phyloP scores from a whole-genome alignment of 2,329 filamentous ascomycete genomes.

The Ceratocystis eucalypticola region DNA sequence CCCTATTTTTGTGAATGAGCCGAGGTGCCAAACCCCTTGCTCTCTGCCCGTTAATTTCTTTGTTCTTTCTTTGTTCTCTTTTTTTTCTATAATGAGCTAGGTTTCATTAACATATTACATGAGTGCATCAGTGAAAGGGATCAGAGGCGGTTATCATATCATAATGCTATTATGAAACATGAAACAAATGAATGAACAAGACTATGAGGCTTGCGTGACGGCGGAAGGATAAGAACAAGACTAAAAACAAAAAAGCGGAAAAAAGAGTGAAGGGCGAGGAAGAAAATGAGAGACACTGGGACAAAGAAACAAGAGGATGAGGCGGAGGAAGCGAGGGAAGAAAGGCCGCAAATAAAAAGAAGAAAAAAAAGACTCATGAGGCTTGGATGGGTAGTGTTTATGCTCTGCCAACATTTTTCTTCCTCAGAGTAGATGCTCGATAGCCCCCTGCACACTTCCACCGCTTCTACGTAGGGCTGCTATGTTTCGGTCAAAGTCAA shows the following conservation, averaged over 20 bases:
- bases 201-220: neutral
- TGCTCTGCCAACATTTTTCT: neutral
- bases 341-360: neutral
- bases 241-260: neutral
- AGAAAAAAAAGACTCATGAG: neutral
- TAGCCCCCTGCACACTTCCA: slow-evolving; percentile 84
- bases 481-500: slow-evolving; percentile 87
- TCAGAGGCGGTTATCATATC: neutral
- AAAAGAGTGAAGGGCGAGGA: neutral
- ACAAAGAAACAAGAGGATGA: neutral
- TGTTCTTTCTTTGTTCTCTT: too few species aligned
- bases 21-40: too few species aligned
- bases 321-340: neutral
- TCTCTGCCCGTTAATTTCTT: too few species aligned
- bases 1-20: too few species aligned
- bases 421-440: slow-evolving; percentile 53
- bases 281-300: neutral
- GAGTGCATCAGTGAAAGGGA: neutral
- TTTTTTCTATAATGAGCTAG: too few species aligned
- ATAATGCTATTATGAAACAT: slow-evolving; percentile 1
- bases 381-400: neutral
- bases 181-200: neutral
- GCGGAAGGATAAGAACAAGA: neutral
- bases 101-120: neutral
- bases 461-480: slow-evolving; percentile 76